phyloP scores from a whole-genome alignment of 2,329 filamentous ascomycete genomes.

The Alternaria triticina region DNA sequence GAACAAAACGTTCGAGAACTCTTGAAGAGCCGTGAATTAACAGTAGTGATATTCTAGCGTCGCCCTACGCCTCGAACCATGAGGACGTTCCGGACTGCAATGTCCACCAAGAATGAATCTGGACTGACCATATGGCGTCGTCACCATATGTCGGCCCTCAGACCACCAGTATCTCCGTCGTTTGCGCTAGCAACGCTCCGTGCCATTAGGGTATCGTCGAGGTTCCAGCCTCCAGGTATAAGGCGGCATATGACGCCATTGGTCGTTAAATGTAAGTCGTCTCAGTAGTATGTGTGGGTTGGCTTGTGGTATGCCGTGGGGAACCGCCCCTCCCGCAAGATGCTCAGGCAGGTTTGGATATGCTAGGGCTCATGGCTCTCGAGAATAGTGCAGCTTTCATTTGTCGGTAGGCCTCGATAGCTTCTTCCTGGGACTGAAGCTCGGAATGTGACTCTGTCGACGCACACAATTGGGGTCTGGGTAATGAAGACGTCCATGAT shows the following conservation, averaged over 20 bases:
- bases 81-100: neutral
- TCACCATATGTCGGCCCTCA: neutral
- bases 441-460: constrained; percentile 20
- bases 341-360: constrained; percentile 1
- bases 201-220: neutral
- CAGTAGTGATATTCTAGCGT: neutral
- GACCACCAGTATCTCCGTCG: neutral
- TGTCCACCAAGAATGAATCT: neutral
- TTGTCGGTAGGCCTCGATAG: constrained; percentile 44
- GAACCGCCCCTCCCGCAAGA: neutral
- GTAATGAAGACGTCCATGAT: constrained; percentile 40
- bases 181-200: neutral
- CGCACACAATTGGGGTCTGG: constrained; percentile 22
- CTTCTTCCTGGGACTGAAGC: constrained; percentile 29
- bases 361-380: constrained; percentile 37
- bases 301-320: neutral
- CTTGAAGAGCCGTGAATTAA: neutral
- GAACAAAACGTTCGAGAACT: neutral
- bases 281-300: neutral
- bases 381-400: constrained; percentile 42
- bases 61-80: neutral
- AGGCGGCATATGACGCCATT: neutral
- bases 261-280: constrained; percentile 2
- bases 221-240: neutral
- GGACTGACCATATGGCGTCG: neutral